phyloP scores from a whole-genome alignment of 805 yeast genomes.

The Kregervanrija delftensis region DNA sequence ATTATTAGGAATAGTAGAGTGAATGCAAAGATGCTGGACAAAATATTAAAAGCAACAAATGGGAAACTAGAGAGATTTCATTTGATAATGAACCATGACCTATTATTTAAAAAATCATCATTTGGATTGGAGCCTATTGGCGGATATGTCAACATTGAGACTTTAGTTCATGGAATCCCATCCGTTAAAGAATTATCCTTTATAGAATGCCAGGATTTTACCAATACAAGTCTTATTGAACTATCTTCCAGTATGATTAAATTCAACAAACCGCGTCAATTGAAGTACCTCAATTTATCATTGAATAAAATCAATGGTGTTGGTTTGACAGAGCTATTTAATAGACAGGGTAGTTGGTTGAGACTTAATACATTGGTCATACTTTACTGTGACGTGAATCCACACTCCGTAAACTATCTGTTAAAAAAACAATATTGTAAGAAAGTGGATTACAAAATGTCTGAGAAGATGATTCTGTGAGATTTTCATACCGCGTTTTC shows the following conservation, averaged over 20 bases:
- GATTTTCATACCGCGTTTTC: background rate
- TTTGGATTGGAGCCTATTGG: background rate
- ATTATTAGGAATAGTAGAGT: slow-evolving; percentile 5
- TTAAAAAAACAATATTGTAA: background rate
- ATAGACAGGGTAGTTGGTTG: background rate
- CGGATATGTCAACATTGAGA: slow-evolving; percentile 1
- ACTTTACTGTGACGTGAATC: slow-evolving; percentile 3
- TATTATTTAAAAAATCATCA: slow-evolving; percentile 1
- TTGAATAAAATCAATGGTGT: slow-evolving; percentile 2
- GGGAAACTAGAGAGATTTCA: background rate
- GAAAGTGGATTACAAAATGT: slow-evolving; percentile 4
- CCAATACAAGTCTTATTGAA: background rate
- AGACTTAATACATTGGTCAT: background rate
- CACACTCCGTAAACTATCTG: background rate
- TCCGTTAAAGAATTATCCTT: slow-evolving; percentile 2
- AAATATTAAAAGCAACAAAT: background rate
- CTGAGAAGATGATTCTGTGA: slow-evolving; percentile 1
- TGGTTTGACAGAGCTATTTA: background rate
- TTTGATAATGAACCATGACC: slow-evolving; percentile 1
- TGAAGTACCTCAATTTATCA: slow-evolving; percentile 3
- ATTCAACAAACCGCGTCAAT: background rate
- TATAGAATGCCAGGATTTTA: slow-evolving; percentile 2
- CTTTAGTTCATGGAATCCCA: background rate
- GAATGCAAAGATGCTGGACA: background rate
- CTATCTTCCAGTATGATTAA: too few relatives aligned